These are phyloP conservation scores for Coniophora puteana DNA, from an alignment of 1,284 basidiomycete species.

Conservation along the genomic window DNA sequence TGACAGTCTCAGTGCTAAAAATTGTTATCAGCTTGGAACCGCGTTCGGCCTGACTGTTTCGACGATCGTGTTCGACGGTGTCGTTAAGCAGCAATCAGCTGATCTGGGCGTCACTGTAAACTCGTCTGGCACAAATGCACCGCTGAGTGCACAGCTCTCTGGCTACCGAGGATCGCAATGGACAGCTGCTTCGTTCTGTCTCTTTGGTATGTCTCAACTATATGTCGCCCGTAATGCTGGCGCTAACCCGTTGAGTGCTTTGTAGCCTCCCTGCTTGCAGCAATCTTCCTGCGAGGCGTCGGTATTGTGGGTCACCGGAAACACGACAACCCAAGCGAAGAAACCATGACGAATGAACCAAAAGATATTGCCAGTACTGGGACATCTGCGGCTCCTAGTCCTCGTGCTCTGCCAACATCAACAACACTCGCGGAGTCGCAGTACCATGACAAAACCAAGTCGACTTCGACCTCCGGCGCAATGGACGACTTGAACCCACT, in stretches of 20 bases:
- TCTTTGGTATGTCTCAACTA: conserved; percentile 39
- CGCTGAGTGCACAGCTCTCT: conserved; percentile 36
- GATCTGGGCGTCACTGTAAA: conserved; percentile 28
- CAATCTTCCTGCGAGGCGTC: conserved; percentile 53
- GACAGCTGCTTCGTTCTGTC: conserved; percentile 57
- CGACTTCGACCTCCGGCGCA: too few species aligned
- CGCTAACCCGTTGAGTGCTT: not conserved
- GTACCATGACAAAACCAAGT: too few species aligned
- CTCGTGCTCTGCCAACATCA: too few species aligned
- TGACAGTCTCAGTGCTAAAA: not conserved
- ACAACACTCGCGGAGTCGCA: too few species aligned
- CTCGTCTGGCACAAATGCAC: conserved; percentile 27
- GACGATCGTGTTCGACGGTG: conserved; percentile 66
- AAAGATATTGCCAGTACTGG: too few species aligned
- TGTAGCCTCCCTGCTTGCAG: conserved; percentile 45
- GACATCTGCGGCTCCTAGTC: too few species aligned
- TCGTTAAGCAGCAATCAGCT: conserved; percentile 33
- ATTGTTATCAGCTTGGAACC: conserved; percentile 55
- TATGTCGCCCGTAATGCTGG: not conserved
- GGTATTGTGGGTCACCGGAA: conserved; percentile 50
- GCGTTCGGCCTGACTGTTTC: conserved; percentile 74
- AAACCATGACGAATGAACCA: too few species aligned
- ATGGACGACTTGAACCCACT: too few species aligned
- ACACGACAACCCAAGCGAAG: too few species aligned
- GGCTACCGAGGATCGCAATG: conserved; percentile 65